phyloP scores from a whole-genome alignment of 805 yeast species.

The Jamesozyma lodderae region DNA sequence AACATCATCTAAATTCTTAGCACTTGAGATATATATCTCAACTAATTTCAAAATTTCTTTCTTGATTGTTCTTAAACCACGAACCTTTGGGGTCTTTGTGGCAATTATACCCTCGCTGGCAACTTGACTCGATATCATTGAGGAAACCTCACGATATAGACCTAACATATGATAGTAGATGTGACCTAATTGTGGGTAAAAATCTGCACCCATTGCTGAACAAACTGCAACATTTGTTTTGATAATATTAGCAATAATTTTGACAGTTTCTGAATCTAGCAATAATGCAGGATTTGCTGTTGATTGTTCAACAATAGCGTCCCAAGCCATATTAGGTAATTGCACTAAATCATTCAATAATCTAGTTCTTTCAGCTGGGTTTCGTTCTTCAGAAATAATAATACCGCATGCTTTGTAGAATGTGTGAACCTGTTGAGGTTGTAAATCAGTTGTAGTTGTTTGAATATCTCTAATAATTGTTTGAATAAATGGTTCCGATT shows the following conservation, averaged over 20 bases:
- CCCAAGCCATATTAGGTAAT: constrained; percentile 93
- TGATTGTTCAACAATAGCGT: constrained; percentile 75
- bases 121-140: constrained; percentile 73
- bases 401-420: constrained; percentile 97
- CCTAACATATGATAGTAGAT: constrained; percentile 87
- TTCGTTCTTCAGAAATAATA: constrained; percentile 79
- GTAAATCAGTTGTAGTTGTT: constrained; percentile 80
- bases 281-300: constrained; percentile 74
- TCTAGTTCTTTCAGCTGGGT: constrained; percentile 57
- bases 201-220: constrained; percentile 86
- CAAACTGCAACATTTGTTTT: constrained; percentile 95
- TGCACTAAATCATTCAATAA: constrained; percentile 74
- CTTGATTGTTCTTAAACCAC: constrained; percentile 92
- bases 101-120: constrained; percentile 78
- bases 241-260: constrained; percentile 84
- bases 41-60: constrained; percentile 84
- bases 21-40: constrained; percentile 80
- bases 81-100: constrained; percentile 88
- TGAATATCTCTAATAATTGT: constrained; percentile 81
- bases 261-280: constrained; percentile 74
- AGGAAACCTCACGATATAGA: constrained; percentile 78
- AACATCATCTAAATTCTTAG: constrained; percentile 77
- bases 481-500: constrained; percentile 82
- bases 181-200: constrained; percentile 75
- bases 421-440: constrained; percentile 96